A percentile compares a stretch with the other conserved stretches of the same genome.
Evolutionary conservation across 2,329 filamentous ascomycete species (phyloP).

Genomic region (Penicillium palitans): DNA sequence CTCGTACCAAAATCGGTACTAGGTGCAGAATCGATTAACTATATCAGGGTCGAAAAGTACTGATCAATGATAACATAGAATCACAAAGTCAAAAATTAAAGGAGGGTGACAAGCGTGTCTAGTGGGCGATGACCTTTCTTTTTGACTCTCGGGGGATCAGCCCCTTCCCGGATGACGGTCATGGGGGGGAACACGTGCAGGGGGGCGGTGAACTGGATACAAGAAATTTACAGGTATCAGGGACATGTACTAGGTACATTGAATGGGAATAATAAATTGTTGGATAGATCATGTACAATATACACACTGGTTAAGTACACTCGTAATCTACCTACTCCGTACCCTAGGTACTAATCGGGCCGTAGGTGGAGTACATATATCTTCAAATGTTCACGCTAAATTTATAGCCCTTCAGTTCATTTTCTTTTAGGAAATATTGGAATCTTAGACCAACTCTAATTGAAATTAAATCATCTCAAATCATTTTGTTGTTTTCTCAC

Average conservation of each 20-base stretch:
- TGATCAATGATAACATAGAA: not conserved
- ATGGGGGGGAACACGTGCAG: slow-evolving; percentile 11
- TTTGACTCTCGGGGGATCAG: slow-evolving; percentile 11
- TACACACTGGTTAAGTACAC: not conserved
- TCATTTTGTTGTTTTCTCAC: not conserved
- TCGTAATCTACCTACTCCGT: not conserved
- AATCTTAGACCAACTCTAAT: not conserved
- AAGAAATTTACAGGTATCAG: not conserved
- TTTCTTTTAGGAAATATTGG: too few relatives aligned
- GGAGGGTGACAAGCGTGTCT: not conserved
- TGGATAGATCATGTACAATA: not conserved
- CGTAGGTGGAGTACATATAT: too few relatives aligned
- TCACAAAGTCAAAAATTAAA: not conserved
- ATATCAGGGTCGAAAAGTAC: not conserved
- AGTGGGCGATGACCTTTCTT: not conserved
- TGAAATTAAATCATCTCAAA: not conserved
- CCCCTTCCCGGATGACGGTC: slow-evolving; percentile 9
- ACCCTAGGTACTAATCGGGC: not conserved
- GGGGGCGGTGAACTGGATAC: slow-evolving; percentile 17
- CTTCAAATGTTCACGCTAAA: too few relatives aligned
- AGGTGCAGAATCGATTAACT: slow-evolving; percentile 7
- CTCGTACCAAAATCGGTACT: slow-evolving; percentile 12
- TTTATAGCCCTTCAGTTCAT: too few relatives aligned
- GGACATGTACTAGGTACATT: not conserved
- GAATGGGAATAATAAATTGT: accelerated